These are phyloP conservation scores for Pythium oligandrum DNA, from an alignment of 352 stramenopile genomes.

Conservation along the genomic window DNA sequence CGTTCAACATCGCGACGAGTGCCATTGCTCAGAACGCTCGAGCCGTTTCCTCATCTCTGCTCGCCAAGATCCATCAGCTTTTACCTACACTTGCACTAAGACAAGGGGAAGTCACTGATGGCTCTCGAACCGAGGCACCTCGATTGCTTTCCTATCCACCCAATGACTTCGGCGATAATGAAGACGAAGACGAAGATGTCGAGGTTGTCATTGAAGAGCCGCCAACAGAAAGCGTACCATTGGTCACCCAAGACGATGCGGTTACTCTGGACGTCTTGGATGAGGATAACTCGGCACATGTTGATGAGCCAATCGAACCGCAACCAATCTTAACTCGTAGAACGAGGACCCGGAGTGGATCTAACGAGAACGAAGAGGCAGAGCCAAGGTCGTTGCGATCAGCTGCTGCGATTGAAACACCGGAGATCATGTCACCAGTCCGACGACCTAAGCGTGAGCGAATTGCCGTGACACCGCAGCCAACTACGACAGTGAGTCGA, in stretches of 20 bases:
- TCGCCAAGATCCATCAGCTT: constrained; percentile 54
- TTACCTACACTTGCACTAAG: constrained; percentile 29
- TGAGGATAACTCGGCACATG: constrained; percentile 20
- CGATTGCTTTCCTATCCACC: constrained; percentile 39
- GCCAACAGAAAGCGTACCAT: not conserved
- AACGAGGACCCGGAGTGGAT: too few species aligned
- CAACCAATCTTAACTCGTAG: too few species aligned
- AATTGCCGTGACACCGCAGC: not conserved
- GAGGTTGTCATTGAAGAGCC: constrained; percentile 15
- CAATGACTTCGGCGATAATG: constrained; percentile 42
- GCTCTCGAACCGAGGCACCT: too few species aligned
- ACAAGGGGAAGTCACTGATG: too few species aligned
- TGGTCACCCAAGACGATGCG: not conserved
- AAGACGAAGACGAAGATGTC: constrained; percentile 18
- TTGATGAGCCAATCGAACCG: constrained; percentile 19
- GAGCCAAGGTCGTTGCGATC: too few species aligned
- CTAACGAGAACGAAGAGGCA: too few species aligned
- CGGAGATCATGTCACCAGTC: too few species aligned
- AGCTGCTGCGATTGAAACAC: too few species aligned
- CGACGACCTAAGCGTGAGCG: too few species aligned
- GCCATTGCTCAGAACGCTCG: constrained; percentile 77
- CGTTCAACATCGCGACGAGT: constrained; percentile 80
- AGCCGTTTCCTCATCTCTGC: constrained; percentile 54
- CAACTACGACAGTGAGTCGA: constrained; percentile 4
- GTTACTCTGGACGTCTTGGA: not conserved